Evolutionary conservation across 225 moss, liverwort and hornwort species (phyloP).

Genomic region (Sphagnum tenellum): DNA sequence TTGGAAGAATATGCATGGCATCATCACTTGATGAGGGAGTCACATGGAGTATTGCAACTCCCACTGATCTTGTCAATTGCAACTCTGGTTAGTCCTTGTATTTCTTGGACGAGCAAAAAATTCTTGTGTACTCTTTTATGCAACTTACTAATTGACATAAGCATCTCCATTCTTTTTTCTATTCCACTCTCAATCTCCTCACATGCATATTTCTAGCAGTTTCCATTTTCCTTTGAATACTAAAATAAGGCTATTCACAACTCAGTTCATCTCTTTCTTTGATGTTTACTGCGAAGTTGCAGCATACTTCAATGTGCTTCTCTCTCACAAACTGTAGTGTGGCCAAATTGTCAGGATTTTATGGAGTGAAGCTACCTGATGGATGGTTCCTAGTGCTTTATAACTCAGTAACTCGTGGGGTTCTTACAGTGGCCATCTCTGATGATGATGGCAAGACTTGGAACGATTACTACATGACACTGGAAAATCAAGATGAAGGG

Average conservation of each 20-base stretch:
- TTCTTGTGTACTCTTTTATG: too few relatives aligned
- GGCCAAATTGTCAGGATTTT: conserved; percentile 38
- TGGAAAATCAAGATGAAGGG: conserved; percentile 37
- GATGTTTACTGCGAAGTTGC: too few relatives aligned
- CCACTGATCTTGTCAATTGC: conserved; percentile 68
- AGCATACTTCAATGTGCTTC: too few relatives aligned
- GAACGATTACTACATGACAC: conserved; percentile 42
- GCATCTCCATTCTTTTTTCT: too few relatives aligned
- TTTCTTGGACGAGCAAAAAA: too few relatives aligned
- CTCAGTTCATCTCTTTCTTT: too few relatives aligned
- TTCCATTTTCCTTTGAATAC: too few relatives aligned
- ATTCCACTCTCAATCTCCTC: too few relatives aligned
- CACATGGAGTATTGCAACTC: conserved; percentile 51
- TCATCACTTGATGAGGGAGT: conserved; percentile 50
- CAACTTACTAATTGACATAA: too few relatives aligned
- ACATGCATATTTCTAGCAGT: too few relatives aligned
- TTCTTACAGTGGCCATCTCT: conserved; percentile 66
- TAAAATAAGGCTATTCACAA: too few relatives aligned
- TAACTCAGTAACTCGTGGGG: conserved; percentile 64
- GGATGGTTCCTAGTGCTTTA: conserved; percentile 66
- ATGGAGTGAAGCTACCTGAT: conserved; percentile 69
- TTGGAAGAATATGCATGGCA: conserved; percentile 77
- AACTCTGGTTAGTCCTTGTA: conserved; percentile 38
- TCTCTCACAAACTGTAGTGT: too few relatives aligned
- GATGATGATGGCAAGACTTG: conserved; percentile 65